Evolutionary conservation across 352 stramenopile species (phyloP).

Genomic region (Aphanomyces euteiches): DNA sequence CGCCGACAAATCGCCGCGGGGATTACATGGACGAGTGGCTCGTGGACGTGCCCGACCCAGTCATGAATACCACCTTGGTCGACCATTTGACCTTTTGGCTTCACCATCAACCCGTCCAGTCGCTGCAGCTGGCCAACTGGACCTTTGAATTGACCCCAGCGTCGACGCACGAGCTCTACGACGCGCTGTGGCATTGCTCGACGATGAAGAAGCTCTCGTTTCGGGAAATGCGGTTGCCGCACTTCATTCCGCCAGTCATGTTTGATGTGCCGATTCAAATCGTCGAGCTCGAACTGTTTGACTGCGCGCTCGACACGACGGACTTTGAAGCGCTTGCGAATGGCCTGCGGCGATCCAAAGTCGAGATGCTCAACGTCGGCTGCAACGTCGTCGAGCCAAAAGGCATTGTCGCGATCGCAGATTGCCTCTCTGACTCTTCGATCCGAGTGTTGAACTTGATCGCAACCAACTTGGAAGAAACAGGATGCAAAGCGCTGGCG

Average conservation of each 20-base stretch:
- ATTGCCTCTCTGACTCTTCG: background rate
- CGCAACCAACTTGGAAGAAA: background rate
- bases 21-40: background rate
- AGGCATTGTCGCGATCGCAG: background rate
- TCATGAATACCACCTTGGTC: background rate
- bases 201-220: background rate
- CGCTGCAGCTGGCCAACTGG: background rate
- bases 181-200: background rate
- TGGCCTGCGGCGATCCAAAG: background rate
- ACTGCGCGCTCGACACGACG: background rate
- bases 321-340: background rate
- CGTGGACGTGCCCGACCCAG: background rate
- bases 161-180: background rate
- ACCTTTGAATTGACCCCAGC: background rate
- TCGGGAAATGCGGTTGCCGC: background rate
- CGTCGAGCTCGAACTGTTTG: slow-evolving; percentile 11
- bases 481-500: slow-evolving; percentile 1
- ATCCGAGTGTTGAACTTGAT: background rate
- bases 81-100: background rate
- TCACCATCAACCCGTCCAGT: background rate
- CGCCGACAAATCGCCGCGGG: background rate
- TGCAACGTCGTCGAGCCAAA: background rate
- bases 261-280: slow-evolving; percentile 8
- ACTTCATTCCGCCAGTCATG: background rate
- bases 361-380: background rate